Base-by-base conservation (phyloP, 2,329 filamentous ascomycete genomes). In the Nemania sp. region DNA sequence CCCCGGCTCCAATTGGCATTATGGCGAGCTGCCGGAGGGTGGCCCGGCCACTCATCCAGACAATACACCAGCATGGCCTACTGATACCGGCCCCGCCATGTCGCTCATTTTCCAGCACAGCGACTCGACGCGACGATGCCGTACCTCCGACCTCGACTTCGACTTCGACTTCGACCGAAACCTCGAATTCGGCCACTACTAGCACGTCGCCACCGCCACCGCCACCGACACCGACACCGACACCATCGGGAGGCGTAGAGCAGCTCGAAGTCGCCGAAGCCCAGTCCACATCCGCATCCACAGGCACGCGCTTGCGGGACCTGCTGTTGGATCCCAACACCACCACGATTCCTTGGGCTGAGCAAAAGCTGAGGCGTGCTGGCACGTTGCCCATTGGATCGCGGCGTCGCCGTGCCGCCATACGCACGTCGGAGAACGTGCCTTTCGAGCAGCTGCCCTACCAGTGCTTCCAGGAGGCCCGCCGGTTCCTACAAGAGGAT, bases 401-500 rank as follows among this genome's bases (percentile, higher is more conserved):
- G 40, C 86, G 92, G 64, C 84, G 92, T 78, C 87, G 92, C 59
- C 87, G 93, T 69, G 83, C 85, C 23, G 89, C 89, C 23, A 72
- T 92, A 56, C 84, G 80, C 66, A 82, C 76, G 64, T 81, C 76
- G 31, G 75, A 80, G 58, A 81, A 87, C 65, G 76, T 96, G 44
- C 91, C 92, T 22, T 97, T 99, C 69, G 91, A 96, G 77, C 89
- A 93, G 70, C 78, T 99, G 62, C 94, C 94, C 15, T 99, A 95
- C 76, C 93, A 97, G 80, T 94, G 90, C 74, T 99, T 97, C 77
- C 94, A 99, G 75, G 92, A 97, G 76, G 94, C 94, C 34, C 84
- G 92, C 59, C 90, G 91, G 70, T 75, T 97, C 43, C 77, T 99
- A 51, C 80, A 85, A 48, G 83, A 83, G 49, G 94, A 99, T 70